Evolutionary conservation across 371 early-diverging fungal species (phyloP).

Genomic region (Coemansia sp.): DNA sequence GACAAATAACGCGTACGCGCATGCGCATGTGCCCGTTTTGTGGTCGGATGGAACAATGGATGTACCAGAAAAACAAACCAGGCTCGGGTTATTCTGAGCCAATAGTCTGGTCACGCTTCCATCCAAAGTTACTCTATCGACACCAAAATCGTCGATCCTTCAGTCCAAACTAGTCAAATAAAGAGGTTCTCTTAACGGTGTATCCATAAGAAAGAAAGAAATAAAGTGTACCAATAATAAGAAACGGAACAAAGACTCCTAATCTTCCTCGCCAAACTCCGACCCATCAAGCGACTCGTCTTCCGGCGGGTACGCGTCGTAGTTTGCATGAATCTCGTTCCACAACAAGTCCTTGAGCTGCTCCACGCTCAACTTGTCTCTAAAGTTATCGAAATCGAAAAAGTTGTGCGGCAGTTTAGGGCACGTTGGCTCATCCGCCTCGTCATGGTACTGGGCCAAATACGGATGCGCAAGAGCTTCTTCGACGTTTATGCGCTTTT

Average conservation of each 20-base stretch:
- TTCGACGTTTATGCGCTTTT: slow-evolving; percentile 88
- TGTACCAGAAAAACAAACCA: neutral
- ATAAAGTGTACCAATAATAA: neutral
- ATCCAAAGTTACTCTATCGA: neutral
- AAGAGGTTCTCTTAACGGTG: neutral
- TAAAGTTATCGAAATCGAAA: slow-evolving; percentile 87
- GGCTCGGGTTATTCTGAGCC: neutral
- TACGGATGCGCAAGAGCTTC: slow-evolving; percentile 92
- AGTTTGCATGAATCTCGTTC: slow-evolving; percentile 46
- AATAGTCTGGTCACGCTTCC: neutral
- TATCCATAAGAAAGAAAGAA: neutral
- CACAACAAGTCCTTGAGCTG: slow-evolving; percentile 64
- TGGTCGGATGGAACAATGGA: neutral
- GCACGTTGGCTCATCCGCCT: slow-evolving; percentile 78
- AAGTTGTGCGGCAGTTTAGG: slow-evolving; percentile 77
- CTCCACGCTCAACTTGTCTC: slow-evolving; percentile 80
- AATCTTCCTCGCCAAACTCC: slow-evolving; percentile 12
- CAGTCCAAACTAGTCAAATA: neutral
- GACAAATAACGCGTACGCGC: neutral
- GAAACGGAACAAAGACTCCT: neutral
- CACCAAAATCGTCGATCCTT: neutral
- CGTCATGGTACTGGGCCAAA: slow-evolving; percentile 82
- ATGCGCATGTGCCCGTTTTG: neutral
- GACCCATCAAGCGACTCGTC: slow-evolving; percentile 19
- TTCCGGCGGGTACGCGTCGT: slow-evolving; percentile 19